A percentile compares a stretch with the other conserved stretches of the same genome.
Conservation (phyloP, 345 rosid species). For the Excoecaria cochinchinensis region DNA sequence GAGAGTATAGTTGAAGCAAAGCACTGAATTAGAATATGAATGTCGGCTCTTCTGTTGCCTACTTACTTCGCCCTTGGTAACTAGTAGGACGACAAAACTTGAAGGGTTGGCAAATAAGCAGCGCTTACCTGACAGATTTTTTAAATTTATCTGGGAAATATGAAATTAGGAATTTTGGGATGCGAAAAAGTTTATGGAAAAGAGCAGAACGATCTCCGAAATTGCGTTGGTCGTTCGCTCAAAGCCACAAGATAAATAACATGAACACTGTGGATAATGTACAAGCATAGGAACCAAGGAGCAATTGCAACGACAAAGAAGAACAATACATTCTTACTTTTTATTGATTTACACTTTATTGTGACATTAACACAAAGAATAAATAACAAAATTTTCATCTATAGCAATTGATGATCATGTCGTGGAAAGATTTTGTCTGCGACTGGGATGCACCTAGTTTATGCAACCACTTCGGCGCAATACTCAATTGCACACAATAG, state of each 20-base stretch:
- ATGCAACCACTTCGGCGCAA: conserved; percentile 1
- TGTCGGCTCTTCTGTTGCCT: neutral
- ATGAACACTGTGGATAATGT: neutral
- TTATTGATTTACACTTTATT: conserved; percentile 3
- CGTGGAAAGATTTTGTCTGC: neutral
- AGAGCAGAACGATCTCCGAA: neutral
- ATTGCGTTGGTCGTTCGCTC: too few relatives aligned
- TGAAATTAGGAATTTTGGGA: neutral
- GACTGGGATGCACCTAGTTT: neutral
- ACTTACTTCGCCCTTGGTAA: neutral
- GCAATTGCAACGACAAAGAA: neutral
- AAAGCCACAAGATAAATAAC: too few relatives aligned
- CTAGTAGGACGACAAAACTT: neutral
- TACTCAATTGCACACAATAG: conserved; percentile 1
- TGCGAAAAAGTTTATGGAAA: neutral
- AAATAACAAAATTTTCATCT: neutral
- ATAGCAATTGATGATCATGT: neutral
- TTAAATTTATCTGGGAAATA: too few relatives aligned
- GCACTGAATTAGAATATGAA: neutral
- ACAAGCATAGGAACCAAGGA: neutral
- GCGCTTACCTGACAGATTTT: too few relatives aligned
- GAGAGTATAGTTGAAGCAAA: neutral
- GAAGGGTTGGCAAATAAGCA: neutral
- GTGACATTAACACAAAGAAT: neutral
- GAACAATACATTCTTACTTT: neutral